Evolutionary conservation across 345 rosid genomes (phyloP).

Genomic region (Eucalyptus coolabah): DNA sequence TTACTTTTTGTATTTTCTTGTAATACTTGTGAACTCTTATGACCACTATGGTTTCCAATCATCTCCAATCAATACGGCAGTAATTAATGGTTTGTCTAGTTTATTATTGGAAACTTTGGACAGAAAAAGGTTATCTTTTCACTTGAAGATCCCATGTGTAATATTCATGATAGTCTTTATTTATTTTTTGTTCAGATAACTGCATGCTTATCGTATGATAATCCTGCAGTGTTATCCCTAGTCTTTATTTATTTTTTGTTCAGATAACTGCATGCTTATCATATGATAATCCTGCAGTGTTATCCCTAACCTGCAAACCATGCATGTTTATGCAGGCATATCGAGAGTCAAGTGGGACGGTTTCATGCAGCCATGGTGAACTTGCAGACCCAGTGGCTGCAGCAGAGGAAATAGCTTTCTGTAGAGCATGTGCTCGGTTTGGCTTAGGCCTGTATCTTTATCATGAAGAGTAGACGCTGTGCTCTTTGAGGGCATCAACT

Average conservation of each 20-base stretch:
- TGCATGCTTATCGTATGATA: background rate
- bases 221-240: background rate
- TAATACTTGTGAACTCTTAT: background rate
- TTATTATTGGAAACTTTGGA: background rate
- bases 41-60: background rate
- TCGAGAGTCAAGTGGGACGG: conserved; percentile 89
- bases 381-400: conserved; percentile 66
- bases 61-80: background rate
- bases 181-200: background rate
- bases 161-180: background rate
- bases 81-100: background rate
- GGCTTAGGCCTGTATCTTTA: conserved; percentile 92
- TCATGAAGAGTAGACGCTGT: conserved; percentile 47
- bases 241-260: background rate
- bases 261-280: background rate
- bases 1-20: background rate
- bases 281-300: background rate
- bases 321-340: conserved; percentile 45
- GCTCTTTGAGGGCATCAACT: background rate
- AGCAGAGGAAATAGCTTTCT: conserved; percentile 95
- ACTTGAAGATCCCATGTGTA: background rate
- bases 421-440: conserved; percentile 92
- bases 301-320: background rate
- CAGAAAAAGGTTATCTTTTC: background rate
- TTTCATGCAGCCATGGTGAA: conserved; percentile 23